Percentiles rank a stretch among this genome's conserved stretches.
Conservation (phyloP, 129 eudicot species). For the Lactuca sativa region DNA sequence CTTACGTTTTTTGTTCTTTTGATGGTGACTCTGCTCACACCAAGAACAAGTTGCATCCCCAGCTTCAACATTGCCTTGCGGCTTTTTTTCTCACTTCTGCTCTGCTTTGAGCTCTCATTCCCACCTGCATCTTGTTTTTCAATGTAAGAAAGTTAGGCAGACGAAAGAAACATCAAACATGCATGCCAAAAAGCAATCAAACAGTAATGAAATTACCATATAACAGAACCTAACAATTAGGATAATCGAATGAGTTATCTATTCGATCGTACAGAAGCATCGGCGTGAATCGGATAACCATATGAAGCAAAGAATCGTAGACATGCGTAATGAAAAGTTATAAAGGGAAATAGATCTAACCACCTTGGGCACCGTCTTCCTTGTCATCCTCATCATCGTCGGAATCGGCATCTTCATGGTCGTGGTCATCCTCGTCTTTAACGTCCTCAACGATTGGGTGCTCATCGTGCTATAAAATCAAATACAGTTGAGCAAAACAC, state of each 20-base stretch:
- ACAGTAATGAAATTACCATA: neutral
- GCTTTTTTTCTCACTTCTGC: conserved; percentile 89
- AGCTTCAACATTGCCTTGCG: conserved; percentile 91
- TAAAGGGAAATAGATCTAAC: neutral
- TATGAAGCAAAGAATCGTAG: neutral
- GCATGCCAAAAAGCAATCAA: neutral
- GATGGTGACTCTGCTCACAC: conserved; percentile 83
- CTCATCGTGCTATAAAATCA: conserved; percentile 21
- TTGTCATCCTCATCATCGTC: conserved; percentile 32
- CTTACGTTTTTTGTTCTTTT: conserved; percentile 80
- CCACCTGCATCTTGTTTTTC: conserved; percentile 36
- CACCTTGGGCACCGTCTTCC: conserved; percentile 26
- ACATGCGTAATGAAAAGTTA: neutral
- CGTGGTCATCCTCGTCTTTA: conserved; percentile 35
- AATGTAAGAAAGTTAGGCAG: neutral
- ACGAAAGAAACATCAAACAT: neutral
- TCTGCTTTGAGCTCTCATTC: conserved; percentile 59
- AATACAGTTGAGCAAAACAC: neutral
- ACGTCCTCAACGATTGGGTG: conserved; percentile 38
- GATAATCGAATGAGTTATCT: neutral
- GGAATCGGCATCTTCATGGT: conserved; percentile 27
- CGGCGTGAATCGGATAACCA: neutral
- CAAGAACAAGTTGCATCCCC: conserved; percentile 73
- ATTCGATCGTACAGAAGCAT: neutral
- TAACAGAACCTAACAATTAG: neutral